These are phyloP conservation scores for Chaetomium sp. DNA, from an alignment of 2,329 filamentous ascomycete genomes.

Conservation along the genomic window DNA sequence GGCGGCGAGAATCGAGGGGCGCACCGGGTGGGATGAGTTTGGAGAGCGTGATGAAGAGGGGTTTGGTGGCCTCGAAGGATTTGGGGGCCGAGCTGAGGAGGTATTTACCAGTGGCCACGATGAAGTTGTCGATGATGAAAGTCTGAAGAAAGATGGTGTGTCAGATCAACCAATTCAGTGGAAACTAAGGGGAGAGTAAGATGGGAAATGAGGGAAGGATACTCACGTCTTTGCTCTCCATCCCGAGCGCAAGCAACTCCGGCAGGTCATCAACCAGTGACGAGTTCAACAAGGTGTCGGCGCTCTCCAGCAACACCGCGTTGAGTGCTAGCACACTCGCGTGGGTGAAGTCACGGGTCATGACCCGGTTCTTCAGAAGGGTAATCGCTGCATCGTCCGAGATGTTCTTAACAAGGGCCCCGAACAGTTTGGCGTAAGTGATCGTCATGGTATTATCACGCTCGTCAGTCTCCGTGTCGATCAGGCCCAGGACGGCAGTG, in stretches of 20 bases:
- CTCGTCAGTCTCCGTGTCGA: conserved; percentile 76
- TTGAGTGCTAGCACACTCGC: conserved; percentile 83
- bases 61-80: conserved; percentile 69
- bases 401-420: conserved; percentile 82
- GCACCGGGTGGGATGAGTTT: conserved; percentile 69
- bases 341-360: conserved; percentile 67
- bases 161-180: neutral
- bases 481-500: conserved; percentile 76
- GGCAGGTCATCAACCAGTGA: conserved; percentile 66
- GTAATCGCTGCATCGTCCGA: conserved; percentile 59
- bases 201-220: neutral
- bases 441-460: conserved; percentile 73
- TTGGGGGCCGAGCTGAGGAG: conserved; percentile 64
- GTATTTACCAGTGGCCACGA: conserved; percentile 87
- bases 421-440: conserved; percentile 83
- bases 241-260: conserved; percentile 71
- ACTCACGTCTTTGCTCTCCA: conserved; percentile 68
- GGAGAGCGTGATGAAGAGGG: conserved; percentile 72
- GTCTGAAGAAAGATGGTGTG: conserved; percentile 40
- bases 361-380: conserved; percentile 64
- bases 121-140: conserved; percentile 82
- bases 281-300: conserved; percentile 59
- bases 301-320: conserved; percentile 76
- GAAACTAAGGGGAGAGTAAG: too few species aligned
- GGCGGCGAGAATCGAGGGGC: conserved; percentile 73